Conservation (phyloP, 192 early-diverging fungal genomes). For the Gamsiella multidivaricata region DNA sequence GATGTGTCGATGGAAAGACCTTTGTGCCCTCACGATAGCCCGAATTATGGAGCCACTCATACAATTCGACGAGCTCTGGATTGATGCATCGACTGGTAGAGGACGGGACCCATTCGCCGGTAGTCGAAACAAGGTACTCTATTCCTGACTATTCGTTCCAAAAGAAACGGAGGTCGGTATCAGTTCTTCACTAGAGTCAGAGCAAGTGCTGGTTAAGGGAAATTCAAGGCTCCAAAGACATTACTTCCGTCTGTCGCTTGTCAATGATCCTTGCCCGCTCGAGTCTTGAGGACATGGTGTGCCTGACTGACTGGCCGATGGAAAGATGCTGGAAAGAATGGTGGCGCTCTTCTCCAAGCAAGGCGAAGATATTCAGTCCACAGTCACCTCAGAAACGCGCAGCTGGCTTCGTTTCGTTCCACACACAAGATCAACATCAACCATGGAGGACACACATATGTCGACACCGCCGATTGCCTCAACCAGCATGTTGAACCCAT, state of each 20-base stretch:
- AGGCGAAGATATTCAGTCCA: too few species aligned
- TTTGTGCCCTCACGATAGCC: constrained; percentile 17
- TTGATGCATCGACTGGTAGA: constrained; percentile 25
- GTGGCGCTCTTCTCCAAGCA: constrained; percentile 13
- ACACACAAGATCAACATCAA: neutral
- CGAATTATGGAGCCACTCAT: constrained; percentile 47
- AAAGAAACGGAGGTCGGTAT: neutral
- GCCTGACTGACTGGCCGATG: too few species aligned
- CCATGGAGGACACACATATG: constrained; percentile 36
- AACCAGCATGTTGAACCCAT: neutral
- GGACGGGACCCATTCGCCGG: constrained; percentile 34
- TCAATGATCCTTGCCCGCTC: constrained; percentile 31
- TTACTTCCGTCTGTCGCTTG: constrained; percentile 34
- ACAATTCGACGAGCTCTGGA: constrained; percentile 50
- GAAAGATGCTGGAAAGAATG: neutral
- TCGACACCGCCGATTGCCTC: constrained; percentile 21
- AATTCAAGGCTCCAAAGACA: neutral
- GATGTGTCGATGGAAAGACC: constrained; percentile 4
- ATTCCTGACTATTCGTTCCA: constrained; percentile 16
- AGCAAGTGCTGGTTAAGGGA: neutral
- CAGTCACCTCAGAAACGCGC: neutral
- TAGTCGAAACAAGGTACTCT: constrained; percentile 36
- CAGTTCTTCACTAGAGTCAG: neutral
- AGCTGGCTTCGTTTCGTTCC: neutral
- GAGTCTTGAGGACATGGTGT: constrained; percentile 8